Evolutionary conservation across 345 rosid genomes (phyloP), one percentile per base, ranked within the genome.

Genomic region (Eucalyptus pauciflora): DNA sequence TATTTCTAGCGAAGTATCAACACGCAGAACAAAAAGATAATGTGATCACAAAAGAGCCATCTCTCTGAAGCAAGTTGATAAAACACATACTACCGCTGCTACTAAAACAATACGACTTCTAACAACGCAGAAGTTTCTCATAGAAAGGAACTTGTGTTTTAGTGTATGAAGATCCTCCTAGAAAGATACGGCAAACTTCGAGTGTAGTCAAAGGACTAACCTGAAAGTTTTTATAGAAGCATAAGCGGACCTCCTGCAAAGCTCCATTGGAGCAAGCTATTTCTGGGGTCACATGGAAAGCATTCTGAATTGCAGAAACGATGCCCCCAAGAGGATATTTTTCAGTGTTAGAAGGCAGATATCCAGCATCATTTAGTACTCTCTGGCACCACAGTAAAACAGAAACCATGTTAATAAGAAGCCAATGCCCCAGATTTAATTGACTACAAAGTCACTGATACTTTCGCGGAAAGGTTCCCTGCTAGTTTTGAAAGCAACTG

Each of bases 241-340:
- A 97, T 87, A 97, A 90, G 86, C 92, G 94, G 60, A 97, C 90
- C 92, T 97, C 99, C 93, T 94, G 91, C 52, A 97, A 89, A 79
- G 95, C 96, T 67, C 92, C 96, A 79, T 89, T 95, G 80, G 95
- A 94, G 94, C 99, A 97, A 88, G 87, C 87, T 87, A 97, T 86
- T 89, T 90, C 90, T 8, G 99, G 99, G 86, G 91, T 96, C 87
- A 95, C 90, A 89, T 93, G 99, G 94, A 93, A 96, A 89, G 98
- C 97, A 92, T 94, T 96, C 94, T 96, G 95, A 91, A 97, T 95
- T 69, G 97, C 97, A 92, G 98, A 92, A 64, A 97, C 89, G 37
- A 97, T 92, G 64, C 99, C 99, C 89, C 98, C 98, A 67, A 96
- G 94, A 87, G 99, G 99, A 92, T 97, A 97, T 88, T 94, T 96